Percentiles rank a stretch among this genome's conserved stretches.
phyloP scores from a whole-genome alignment of 768 basidiomycete species.

The Termitomyces sp. region DNA sequence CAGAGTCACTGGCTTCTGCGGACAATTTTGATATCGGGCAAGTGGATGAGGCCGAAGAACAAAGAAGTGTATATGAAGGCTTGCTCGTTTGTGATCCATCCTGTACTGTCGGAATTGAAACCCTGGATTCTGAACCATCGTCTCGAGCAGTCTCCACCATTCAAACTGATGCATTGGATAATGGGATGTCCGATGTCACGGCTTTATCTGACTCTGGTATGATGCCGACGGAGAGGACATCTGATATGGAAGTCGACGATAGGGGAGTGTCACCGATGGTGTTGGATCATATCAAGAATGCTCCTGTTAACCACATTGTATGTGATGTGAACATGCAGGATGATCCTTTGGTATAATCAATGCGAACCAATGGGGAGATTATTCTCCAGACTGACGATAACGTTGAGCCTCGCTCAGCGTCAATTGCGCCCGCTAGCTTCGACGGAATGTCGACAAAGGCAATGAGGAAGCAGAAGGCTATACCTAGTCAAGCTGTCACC shows the following conservation, averaged over 20 bases:
- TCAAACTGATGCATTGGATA: neutral
- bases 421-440: conserved; percentile 6
- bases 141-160: neutral
- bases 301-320: neutral
- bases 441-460: conserved; percentile 7
- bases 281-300: conserved; percentile 3
- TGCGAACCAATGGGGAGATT: neutral
- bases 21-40: neutral
- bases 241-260: conserved; percentile 14
- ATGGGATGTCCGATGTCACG: neutral
- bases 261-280: conserved; percentile 5
- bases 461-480: conserved; percentile 17
- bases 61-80: conserved; percentile 15
- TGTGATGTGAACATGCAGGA: conserved; percentile 11
- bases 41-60: conserved; percentile 28
- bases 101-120: conserved; percentile 17
- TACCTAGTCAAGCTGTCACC: conserved; percentile 7
- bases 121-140: conserved; percentile 2
- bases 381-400: neutral
- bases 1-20: neutral
- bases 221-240: neutral
- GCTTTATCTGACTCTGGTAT: conserved; percentile 4
- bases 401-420: neutral
- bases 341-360: neutral
- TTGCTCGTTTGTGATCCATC: conserved; percentile 23